Evolutionary conservation across 176 grass and related monocot species (phyloP), one percentile per base, ranked within the genome.

Genomic region (Zoysia japonica): DNA sequence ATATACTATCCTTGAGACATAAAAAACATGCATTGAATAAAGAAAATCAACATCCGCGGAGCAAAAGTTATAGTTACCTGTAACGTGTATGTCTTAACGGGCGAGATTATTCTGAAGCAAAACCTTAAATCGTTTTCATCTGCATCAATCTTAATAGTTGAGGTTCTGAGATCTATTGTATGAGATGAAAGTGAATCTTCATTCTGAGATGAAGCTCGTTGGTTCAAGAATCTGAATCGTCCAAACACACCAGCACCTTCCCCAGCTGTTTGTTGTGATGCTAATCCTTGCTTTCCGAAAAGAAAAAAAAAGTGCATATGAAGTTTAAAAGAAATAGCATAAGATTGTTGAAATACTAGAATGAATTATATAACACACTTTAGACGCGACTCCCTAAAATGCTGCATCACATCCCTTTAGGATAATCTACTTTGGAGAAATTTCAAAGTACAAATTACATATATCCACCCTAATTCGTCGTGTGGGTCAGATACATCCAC

Each of bases 101-200:
- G 95, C 57, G 95, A 92, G 70, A 98, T 94, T 87, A 98, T 90
- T 94, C 95, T 84, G 75, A 98, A 98, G 66, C 92, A 98, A 88
- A 98, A 94, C 74, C 95, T 87, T 82, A 98, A 70, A 87, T 98
- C 95, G 74, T 83, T 93, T 87, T 94, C 92, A 61, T 94, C 92
- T 41, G 92, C 80, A 85, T 94, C 89, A 50, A 94, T 77, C 71
- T 98, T 98, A 84, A 98, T 93, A 57, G 95, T 94, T 54, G 95
- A 98, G 81, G 95, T 94, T 69, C 84, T 87, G 67, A 98, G 92
- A 92, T 94, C 83, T 85, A 98, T 89, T 80, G 67, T 94, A 70
- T 80, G 91, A 60, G 82, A 88, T 10, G 87, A 85, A 72, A 98
- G 87, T n/a, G 84, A 77, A 86, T 85, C 79, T 71, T 88, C 89